Conservation (phyloP, 2,329 filamentous ascomycete genomes). For the Aspergillus novoparasiticus region DNA sequence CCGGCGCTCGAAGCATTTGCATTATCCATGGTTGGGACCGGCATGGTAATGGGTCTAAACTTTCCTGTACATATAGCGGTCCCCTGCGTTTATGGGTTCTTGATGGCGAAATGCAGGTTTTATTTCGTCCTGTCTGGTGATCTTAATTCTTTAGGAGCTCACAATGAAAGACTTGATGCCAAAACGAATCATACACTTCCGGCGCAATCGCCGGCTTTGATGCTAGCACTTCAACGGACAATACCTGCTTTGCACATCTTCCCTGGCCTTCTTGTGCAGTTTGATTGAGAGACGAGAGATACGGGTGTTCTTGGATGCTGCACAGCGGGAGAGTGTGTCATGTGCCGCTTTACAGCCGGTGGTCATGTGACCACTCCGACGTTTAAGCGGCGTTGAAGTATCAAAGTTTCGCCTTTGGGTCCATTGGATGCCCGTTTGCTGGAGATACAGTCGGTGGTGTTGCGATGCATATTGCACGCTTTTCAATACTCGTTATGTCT, state of each 20-base stretch:
- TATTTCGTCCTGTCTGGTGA: constrained; percentile 28
- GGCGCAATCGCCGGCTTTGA: not conserved
- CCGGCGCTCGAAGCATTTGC: constrained; percentile 47
- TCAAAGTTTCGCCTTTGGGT: too few relatives aligned
- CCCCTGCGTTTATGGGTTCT: constrained; percentile 33
- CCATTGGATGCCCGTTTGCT: too few relatives aligned
- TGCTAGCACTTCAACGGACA: not conserved
- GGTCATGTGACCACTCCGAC: not conserved
- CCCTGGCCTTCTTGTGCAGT: not conserved
- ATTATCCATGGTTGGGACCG: constrained; percentile 44
- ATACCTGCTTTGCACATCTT: not conserved
- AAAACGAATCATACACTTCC: not conserved
- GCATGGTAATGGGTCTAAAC: constrained; percentile 44
- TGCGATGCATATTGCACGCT: not conserved
- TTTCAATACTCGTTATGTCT: not conserved
- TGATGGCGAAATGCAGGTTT: constrained; percentile 27
- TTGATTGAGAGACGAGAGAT: not conserved
- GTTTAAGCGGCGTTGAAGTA: not conserved
- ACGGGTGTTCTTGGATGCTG: not conserved
- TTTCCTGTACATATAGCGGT: constrained; percentile 48
- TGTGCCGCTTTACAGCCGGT: not conserved
- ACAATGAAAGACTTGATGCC: constrained; percentile 19
- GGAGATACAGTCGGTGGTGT: not conserved
- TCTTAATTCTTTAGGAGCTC: constrained; percentile 35
- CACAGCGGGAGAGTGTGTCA: not conserved